Evolutionary conservation across 768 basidiomycete genomes (phyloP).

Genomic region (Kwoniella newhampshirensis): DNA sequence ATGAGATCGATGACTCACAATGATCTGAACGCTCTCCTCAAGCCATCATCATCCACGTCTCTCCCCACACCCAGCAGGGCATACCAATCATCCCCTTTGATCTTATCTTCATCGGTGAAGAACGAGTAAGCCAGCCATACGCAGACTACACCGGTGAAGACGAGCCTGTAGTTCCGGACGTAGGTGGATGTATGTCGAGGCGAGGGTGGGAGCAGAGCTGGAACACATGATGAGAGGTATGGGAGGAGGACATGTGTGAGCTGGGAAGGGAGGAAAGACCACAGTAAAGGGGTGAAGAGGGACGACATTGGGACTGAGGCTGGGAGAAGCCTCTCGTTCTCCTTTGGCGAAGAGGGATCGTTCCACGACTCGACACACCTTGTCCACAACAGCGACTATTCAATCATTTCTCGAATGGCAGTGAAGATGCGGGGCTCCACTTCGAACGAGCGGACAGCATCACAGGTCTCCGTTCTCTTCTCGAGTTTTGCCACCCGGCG

Average conservation of each 20-base stretch:
- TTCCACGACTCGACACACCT: too few relatives aligned
- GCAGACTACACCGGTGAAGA: constrained; percentile 25
- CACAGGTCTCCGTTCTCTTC: background rate
- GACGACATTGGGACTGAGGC: constrained; percentile 15
- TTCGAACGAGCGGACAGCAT: constrained; percentile 1
- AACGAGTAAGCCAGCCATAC: constrained; percentile 31
- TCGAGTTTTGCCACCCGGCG: constrained; percentile 8
- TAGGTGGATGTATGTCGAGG: constrained; percentile 24
- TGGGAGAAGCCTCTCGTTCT: too few relatives aligned
- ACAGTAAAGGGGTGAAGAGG: constrained; percentile 33
- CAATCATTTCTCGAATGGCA: too few relatives aligned
- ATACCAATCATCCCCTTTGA: constrained; percentile 38
- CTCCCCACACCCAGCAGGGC: constrained; percentile 30
- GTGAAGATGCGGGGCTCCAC: too few relatives aligned
- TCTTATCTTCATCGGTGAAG: constrained; percentile 2
- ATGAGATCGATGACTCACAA: constrained; percentile 28
- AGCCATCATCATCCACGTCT: constrained; percentile 34
- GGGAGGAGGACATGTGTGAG: constrained; percentile 33
- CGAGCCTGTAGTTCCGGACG: constrained; percentile 27
- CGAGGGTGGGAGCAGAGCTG: constrained; percentile 33
- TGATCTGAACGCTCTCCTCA: constrained; percentile 35
- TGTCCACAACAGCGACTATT: too few relatives aligned
- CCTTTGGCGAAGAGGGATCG: too few relatives aligned
- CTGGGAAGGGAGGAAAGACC: constrained; percentile 31
- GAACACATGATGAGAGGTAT: constrained; percentile 23